phyloP scores from a whole-genome alignment of 345 rosid genomes.

The Eucalyptus globulus region DNA sequence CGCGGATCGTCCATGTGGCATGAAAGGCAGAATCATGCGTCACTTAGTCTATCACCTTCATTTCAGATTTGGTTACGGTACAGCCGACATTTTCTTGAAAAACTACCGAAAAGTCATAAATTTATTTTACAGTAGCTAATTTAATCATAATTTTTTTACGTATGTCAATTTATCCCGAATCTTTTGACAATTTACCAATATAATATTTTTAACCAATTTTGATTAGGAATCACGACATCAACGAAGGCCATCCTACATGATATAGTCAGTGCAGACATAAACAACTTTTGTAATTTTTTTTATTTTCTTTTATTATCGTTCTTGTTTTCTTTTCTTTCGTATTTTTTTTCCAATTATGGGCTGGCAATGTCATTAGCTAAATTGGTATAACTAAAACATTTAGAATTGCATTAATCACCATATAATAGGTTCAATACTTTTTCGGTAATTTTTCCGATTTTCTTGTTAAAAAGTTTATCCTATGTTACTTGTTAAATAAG shows the following conservation, averaged over 20 bases:
- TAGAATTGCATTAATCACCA: not conserved
- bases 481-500: not conserved
- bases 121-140: rapidly evolving
- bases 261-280: rapidly evolving
- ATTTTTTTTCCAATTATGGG: not conserved
- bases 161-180: rapidly evolving
- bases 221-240: rapidly evolving
- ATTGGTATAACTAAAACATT: not conserved
- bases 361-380: not conserved
- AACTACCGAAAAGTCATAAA: not conserved
- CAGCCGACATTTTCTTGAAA: not conserved
- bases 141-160: not conserved
- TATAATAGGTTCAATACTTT: not conserved
- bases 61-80: not conserved
- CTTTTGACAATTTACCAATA: not conserved
- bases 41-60: not conserved
- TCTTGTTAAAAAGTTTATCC: not conserved
- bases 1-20: not conserved
- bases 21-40: not conserved
- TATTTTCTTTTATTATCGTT: not conserved
- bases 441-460: not conserved
- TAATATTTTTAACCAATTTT: not conserved
- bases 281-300: not conserved
- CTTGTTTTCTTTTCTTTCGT: not conserved
- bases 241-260: rapidly evolving